Conservation (phyloP, 2,329 filamentous ascomycete genomes). For the Didymella keratinophila region DNA sequence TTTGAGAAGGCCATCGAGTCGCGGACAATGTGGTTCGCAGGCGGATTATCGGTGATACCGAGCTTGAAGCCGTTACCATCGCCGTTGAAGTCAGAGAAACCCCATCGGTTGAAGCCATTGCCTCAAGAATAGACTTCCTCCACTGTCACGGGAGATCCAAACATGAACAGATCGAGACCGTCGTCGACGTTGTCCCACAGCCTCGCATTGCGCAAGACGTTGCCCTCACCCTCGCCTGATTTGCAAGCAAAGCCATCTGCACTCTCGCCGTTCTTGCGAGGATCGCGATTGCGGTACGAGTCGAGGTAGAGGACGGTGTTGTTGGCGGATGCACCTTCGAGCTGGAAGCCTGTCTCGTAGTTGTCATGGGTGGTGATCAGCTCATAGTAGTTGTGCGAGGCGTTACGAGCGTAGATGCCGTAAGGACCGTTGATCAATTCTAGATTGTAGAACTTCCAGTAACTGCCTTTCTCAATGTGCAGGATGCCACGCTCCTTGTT, state of each 20-base stretch:
- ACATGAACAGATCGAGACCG: constrained; percentile 56
- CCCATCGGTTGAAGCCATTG: constrained; percentile 58
- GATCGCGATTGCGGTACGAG: constrained; percentile 42
- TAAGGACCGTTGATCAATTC: neutral
- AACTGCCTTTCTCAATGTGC: neutral
- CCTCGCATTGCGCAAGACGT: constrained; percentile 56
- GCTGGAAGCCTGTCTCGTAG: constrained; percentile 49
- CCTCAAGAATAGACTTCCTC: constrained; percentile 58
- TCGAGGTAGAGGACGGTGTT: constrained; percentile 36
- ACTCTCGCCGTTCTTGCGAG: constrained; percentile 61
- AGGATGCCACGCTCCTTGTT: neutral
- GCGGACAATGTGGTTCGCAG: constrained; percentile 55
- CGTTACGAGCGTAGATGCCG: neutral
- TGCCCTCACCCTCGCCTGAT: constrained; percentile 57
- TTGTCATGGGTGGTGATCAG: neutral
- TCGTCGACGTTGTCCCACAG: constrained; percentile 62
- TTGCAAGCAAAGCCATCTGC: constrained; percentile 61
- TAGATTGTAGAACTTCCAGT: neutral
- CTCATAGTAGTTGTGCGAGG: neutral
- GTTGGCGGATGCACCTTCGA: constrained; percentile 43
- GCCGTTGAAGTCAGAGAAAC: constrained; percentile 54
- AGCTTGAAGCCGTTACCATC: constrained; percentile 61
- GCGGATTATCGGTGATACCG: constrained; percentile 47
- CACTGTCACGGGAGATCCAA: constrained; percentile 54
- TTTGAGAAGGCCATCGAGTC: constrained; percentile 59